Percentiles rank a stretch among this genome's conserved stretches.
These are phyloP conservation scores for Verticillium longisporum DNA, from an alignment of 2,329 filamentous ascomycete species.

Conservation along the genomic window DNA sequence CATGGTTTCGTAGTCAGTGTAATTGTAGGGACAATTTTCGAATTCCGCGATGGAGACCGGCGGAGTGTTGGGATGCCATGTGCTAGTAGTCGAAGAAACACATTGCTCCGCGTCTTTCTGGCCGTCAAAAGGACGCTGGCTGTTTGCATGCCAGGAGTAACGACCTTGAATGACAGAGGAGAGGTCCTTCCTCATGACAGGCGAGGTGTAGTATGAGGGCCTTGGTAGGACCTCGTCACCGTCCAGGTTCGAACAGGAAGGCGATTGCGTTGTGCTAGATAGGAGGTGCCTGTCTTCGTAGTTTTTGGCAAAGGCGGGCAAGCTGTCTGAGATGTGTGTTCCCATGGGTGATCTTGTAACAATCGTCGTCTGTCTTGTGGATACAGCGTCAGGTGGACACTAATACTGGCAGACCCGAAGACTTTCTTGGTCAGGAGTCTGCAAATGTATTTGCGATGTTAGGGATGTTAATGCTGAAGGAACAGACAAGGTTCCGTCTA, in stretches of 20 bases:
- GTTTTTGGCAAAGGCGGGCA: neutral
- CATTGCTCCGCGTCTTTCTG: neutral
- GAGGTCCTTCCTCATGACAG: neutral
- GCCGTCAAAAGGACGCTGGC: neutral
- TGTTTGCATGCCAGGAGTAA: neutral
- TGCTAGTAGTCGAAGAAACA: neutral
- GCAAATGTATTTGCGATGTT: too few species aligned
- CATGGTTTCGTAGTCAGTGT: slow-evolving; percentile 17
- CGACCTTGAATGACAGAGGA: neutral
- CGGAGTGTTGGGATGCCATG: slow-evolving; percentile 22
- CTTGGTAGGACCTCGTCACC: neutral
- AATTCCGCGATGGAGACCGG: slow-evolving; percentile 25
- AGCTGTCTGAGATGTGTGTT: slow-evolving; percentile 1
- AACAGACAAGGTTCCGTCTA: too few species aligned
- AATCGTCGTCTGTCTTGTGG: neutral
- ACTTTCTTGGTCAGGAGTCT: too few species aligned
- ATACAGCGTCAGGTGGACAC: neutral
- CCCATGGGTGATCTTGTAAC: neutral
- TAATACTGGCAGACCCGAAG: neutral
- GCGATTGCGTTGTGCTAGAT: slow-evolving; percentile 1
- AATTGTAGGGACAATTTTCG: slow-evolving; percentile 27
- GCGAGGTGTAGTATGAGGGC: neutral
- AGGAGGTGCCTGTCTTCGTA: neutral
- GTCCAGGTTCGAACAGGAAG: neutral
- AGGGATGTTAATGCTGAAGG: too few species aligned